Conservation (phyloP, 805 yeast genomes). For the Candida odintsovae region DNA sequence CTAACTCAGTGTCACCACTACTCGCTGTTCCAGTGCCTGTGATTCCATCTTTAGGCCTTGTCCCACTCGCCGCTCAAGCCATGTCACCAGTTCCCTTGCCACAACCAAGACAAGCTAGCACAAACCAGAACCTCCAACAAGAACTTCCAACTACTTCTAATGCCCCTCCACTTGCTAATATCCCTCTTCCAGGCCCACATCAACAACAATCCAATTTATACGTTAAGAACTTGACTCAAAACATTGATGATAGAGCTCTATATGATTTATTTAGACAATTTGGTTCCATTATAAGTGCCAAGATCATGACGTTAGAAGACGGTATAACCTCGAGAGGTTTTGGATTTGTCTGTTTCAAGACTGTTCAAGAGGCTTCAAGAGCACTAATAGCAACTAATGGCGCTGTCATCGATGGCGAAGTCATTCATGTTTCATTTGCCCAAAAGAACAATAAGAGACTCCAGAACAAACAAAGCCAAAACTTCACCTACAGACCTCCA, state of each 20-base stretch:
- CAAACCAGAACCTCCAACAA: not conserved
- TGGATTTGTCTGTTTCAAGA: conserved; percentile 70
- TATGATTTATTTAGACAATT: conserved; percentile 32
- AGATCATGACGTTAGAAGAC: conserved; percentile 38
- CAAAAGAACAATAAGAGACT: conserved; percentile 59
- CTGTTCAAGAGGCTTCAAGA: conserved; percentile 53
- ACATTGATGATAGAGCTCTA: conserved; percentile 47
- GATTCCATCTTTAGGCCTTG: not conserved
- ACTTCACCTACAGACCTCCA: not conserved
- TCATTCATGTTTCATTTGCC: conserved; percentile 64
- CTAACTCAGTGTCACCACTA: conserved; percentile 7
- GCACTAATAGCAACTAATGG: conserved; percentile 66
- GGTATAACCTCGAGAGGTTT: conserved; percentile 53
- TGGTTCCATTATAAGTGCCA: conserved; percentile 48
- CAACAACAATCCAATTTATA: conserved; percentile 66
- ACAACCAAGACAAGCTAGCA: not conserved
- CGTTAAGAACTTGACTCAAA: conserved; percentile 50
- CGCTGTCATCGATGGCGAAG: conserved; percentile 43
- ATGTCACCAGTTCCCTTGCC: not conserved
- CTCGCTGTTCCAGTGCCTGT: not conserved
- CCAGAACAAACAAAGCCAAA: conserved; percentile 3
- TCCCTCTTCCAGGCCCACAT: conserved; percentile 39
- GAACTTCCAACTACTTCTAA: not conserved
- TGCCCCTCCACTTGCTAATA: not conserved
- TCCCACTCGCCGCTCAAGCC: not conserved